Evolutionary conservation across 2,329 filamentous ascomycete species (phyloP).

Genomic region (Septoria petroselini): DNA sequence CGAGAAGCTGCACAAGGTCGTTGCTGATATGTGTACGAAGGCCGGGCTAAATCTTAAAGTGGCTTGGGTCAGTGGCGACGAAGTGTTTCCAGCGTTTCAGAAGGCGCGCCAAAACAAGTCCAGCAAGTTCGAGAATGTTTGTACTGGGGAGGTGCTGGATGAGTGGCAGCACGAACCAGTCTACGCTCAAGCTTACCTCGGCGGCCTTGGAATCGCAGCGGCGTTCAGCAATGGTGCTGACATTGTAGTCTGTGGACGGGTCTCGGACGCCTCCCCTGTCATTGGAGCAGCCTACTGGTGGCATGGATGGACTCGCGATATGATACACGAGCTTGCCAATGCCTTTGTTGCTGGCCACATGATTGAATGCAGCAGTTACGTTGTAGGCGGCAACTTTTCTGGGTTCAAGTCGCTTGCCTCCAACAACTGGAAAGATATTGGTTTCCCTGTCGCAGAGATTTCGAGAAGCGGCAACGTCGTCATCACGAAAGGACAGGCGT

Average conservation of each 20-base stretch:
- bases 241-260: conserved; percentile 47
- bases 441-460: conserved; percentile 40
- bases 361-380: conserved; percentile 46
- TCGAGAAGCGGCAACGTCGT: conserved; percentile 37
- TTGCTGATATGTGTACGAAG: conserved; percentile 38
- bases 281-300: conserved; percentile 48
- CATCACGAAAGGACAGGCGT: conserved; percentile 40
- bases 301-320: conserved; percentile 44
- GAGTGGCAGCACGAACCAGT: conserved; percentile 37
- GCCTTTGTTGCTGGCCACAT: conserved; percentile 46
- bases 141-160: conserved; percentile 40
- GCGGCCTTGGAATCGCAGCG: conserved; percentile 44
- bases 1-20: conserved; percentile 49
- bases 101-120: conserved; percentile 40
- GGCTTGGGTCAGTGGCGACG: conserved; percentile 50
- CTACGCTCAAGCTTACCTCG: conserved; percentile 43
- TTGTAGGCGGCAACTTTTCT: conserved; percentile 45
- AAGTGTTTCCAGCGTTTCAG: conserved; percentile 38
- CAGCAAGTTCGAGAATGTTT: conserved; percentile 37
- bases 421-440: conserved; percentile 45
- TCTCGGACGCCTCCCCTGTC: conserved; percentile 45
- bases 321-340: conserved; percentile 43
- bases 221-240: conserved; percentile 44
- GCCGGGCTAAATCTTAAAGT: conserved; percentile 46
- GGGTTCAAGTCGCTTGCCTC: conserved; percentile 42